Percentiles rank a stretch among this genome's conserved stretches.
Evolutionary conservation across 202 grass and related monocot genomes (phyloP).

Genomic region (Bolboschoenoplectus hybrid): DNA sequence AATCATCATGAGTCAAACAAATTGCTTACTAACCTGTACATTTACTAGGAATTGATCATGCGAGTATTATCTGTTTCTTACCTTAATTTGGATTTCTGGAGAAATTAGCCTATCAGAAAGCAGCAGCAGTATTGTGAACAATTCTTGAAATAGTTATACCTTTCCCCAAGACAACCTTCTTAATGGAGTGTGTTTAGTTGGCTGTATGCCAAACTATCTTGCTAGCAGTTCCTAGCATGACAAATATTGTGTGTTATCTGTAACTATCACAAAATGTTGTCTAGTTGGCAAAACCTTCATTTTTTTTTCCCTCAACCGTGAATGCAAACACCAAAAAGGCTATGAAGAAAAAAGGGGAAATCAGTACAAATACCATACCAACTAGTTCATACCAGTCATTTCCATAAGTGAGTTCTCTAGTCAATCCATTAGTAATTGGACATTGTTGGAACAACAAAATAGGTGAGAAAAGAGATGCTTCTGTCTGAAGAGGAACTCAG

Average conservation of each 20-base stretch:
- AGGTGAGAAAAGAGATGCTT: constrained; percentile 94
- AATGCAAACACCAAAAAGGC: background rate
- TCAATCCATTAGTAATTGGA: constrained; percentile 35
- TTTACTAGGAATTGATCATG: background rate
- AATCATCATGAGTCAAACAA: background rate
- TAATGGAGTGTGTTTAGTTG: background rate
- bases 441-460: constrained; percentile 36
- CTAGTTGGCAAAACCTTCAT: background rate
- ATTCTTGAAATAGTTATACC: background rate
- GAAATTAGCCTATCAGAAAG: background rate
- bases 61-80: background rate
- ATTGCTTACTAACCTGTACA: background rate
- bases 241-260: background rate
- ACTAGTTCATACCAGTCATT: background rate
- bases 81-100: background rate
- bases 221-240: background rate
- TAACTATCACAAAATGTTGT: background rate
- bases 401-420: background rate
- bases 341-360: constrained; percentile 15
- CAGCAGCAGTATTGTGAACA: background rate
- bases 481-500: constrained; percentile 69
- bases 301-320: background rate
- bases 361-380: background rate
- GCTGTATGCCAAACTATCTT: background rate
- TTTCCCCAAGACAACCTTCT: background rate